Percentiles rank a stretch among this genome's conserved stretches.
Evolutionary conservation across 2,329 filamentous ascomycete species (phyloP).

Genomic region (Lachnellula cervina): DNA sequence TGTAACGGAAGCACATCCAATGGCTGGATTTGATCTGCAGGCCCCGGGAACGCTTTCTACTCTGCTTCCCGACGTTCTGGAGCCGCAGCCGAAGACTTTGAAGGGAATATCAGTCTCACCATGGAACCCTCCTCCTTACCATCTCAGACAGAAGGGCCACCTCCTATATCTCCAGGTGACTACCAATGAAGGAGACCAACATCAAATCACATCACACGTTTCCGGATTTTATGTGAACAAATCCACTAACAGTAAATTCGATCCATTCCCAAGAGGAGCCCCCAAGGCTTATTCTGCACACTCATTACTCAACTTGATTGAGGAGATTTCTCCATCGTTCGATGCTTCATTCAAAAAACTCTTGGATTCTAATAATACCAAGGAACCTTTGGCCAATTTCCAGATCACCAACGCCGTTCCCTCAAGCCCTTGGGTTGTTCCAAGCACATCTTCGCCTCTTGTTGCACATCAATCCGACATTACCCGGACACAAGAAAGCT

Average conservation of each 20-base stretch:
- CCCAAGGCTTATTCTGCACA: conserved; percentile 78
- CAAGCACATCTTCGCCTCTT: conserved; percentile 57
- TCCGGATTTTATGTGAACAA: conserved; percentile 97
- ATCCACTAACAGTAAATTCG: conserved; percentile 91
- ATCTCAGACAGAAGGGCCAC: conserved; percentile 86
- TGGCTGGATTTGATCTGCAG: conserved; percentile 74
- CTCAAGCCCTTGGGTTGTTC: conserved; percentile 85
- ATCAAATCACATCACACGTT: conserved; percentile 88
- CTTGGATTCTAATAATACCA: conserved; percentile 77
- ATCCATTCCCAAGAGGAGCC: conserved; percentile 73
- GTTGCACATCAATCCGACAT: conserved; percentile 75
- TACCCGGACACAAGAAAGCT: conserved; percentile 88
- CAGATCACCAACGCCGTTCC: conserved; percentile 94
- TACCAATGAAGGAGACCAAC: conserved; percentile 91
- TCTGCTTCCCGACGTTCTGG: conserved; percentile 63
- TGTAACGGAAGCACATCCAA: conserved; percentile 44
- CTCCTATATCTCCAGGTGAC: conserved; percentile 84
- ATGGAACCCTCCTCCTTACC: conserved; percentile 94
- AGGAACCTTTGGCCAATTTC: conserved; percentile 87
- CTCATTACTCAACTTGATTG: conserved; percentile 77
- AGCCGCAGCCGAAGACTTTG: conserved; percentile 78
- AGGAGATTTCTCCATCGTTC: conserved; percentile 79
- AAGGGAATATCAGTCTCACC: conserved; percentile 84
- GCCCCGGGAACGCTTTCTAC: conserved; percentile 62
- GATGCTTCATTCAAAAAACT: conserved; percentile 68